Evolutionary conservation across 495 filamentous ascomycete genomes (phyloP).

Genomic region (Pseudomonodictys pantanalensis): DNA sequence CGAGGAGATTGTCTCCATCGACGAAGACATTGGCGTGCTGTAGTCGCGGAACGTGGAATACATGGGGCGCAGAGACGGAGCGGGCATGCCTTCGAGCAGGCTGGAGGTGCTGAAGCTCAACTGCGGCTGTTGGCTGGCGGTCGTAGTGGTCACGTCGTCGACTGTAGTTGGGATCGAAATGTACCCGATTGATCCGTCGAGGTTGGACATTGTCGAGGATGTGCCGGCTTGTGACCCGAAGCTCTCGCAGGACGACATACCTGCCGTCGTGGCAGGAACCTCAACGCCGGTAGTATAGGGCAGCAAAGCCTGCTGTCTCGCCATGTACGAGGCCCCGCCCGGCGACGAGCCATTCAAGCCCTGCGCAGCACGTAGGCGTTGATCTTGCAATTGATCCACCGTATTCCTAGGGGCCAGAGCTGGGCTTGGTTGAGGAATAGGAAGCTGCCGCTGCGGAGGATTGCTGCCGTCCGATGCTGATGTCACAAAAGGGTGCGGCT

Average conservation of each 20-base stretch:
- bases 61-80: background rate
- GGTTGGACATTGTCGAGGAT: background rate
- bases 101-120: conserved; percentile 23
- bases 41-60: conserved; percentile 31
- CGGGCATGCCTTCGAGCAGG: conserved; percentile 11
- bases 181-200: conserved; percentile 4
- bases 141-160: conserved; percentile 2
- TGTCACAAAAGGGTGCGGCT: background rate
- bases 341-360: background rate
- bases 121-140: background rate
- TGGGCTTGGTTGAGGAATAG: conserved; percentile 24
- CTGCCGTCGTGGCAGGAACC: background rate
- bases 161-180: conserved; percentile 3
- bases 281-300: background rate
- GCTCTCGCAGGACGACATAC: background rate
- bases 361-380: conserved; percentile 19
- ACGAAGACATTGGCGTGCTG: conserved; percentile 13
- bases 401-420: conserved; percentile 7
- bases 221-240: background rate
- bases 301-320: background rate
- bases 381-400: conserved; percentile 23
- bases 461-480: background rate
- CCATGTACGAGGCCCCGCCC: background rate
- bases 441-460: conserved; percentile 23
- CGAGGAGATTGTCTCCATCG: conserved; percentile 7